phyloP scores from a whole-genome alignment of 2,329 filamentous ascomycete species.

The Paracoccidioides brasiliensis region DNA sequence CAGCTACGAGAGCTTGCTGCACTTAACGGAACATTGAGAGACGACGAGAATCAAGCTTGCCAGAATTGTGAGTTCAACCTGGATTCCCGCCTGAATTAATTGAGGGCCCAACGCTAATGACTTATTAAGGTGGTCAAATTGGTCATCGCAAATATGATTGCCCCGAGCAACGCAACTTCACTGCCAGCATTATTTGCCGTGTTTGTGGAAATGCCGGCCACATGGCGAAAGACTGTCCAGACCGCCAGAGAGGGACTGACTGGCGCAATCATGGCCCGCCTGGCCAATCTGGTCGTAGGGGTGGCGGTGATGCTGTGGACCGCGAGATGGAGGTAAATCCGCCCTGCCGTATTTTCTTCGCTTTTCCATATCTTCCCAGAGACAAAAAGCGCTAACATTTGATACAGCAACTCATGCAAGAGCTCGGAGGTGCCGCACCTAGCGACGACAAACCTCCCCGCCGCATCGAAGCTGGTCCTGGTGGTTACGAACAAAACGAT shows the following conservation, averaged over 20 bases:
- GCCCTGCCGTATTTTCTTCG: neutral
- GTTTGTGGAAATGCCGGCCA: conserved; percentile 96
- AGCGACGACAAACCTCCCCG: conserved; percentile 53
- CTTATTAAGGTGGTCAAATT: conserved; percentile 63
- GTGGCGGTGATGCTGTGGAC: conserved; percentile 71
- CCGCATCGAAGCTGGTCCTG: conserved; percentile 76
- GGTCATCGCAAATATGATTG: conserved; percentile 98
- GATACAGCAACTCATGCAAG: conserved; percentile 83
- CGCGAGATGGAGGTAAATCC: conserved; percentile 79
- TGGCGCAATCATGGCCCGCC: conserved; percentile 68
- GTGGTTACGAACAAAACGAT: conserved; percentile 42
- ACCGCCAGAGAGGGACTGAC: conserved; percentile 76
- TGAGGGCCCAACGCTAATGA: conserved; percentile 11
- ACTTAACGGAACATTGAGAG: conserved; percentile 95
- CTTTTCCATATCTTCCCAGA: neutral
- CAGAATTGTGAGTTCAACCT: conserved; percentile 60
- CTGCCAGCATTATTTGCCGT: conserved; percentile 97
- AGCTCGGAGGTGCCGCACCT: conserved; percentile 64
- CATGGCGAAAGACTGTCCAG: conserved; percentile 95
- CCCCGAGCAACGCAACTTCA: conserved; percentile 93
- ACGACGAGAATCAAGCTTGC: conserved; percentile 98
- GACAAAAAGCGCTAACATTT: conserved; percentile 31
- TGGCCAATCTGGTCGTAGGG: conserved; percentile 40
- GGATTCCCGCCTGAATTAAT: neutral
- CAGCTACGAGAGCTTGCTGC: conserved; percentile 95